Evolutionary conservation across 805 yeast genomes (phyloP).

Genomic region (Starmerella khaoyaiensis): DNA sequence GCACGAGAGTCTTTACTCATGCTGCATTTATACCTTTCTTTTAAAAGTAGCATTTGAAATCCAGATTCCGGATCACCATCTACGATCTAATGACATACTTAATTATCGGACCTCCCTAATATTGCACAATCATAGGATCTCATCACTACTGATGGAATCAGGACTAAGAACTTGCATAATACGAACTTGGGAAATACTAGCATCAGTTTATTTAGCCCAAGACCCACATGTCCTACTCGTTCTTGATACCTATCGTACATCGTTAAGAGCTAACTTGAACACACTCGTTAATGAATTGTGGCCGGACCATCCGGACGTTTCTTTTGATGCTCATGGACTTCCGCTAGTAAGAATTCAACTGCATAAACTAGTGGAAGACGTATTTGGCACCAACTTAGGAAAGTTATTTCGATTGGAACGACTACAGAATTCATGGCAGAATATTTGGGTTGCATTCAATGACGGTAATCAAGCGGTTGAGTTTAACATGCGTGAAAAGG

Average conservation of each 20-base stretch:
- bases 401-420: constrained; percentile 1
- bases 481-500: constrained; percentile 9
- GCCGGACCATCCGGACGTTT: neutral
- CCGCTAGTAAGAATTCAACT: neutral
- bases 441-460: constrained; percentile 4
- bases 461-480: constrained; percentile 9
- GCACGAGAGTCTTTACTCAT: constrained; percentile 1
- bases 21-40: neutral
- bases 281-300: neutral
- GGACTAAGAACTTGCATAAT: constrained; percentile 6
- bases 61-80: too few species aligned
- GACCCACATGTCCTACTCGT: constrained; percentile 16
- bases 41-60: too few species aligned
- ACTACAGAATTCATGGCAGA: constrained; percentile 8
- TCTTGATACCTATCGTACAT: neutral
- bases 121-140: too few species aligned
- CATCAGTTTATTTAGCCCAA: constrained; percentile 16
- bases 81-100: too few species aligned
- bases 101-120: too few species aligned
- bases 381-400: constrained; percentile 3
- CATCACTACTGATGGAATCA: constrained; percentile 9
- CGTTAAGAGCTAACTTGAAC: neutral
- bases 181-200: constrained; percentile 11
- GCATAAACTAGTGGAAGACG: neutral
- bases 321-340: too few species aligned